Evolutionary conservation across 768 basidiomycete genomes (phyloP).

Genomic region (Punctularia strigosozonata): DNA sequence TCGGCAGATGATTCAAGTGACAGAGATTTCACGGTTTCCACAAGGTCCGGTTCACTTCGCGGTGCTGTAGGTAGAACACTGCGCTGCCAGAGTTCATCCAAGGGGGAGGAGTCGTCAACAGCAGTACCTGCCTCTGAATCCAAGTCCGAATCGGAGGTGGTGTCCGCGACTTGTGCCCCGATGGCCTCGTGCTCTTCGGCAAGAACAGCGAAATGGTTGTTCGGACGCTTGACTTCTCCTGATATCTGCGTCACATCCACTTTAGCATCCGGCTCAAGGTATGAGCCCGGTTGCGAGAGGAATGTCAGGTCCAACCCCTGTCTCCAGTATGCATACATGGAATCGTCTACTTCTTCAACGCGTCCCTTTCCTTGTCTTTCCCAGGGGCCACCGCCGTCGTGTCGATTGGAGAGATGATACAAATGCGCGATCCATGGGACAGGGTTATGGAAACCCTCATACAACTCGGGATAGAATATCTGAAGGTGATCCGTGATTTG

Average conservation of each 20-base stretch:
- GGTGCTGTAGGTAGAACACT: background rate
- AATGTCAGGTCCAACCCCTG: constrained; percentile 13
- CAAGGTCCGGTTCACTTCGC: background rate
- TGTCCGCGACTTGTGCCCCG: no score
- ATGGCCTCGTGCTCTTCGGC: no score
- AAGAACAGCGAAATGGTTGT: background rate
- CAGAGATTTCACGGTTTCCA: background rate
- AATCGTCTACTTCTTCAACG: constrained; percentile 2
- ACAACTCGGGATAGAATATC: constrained; percentile 36
- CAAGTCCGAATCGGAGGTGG: no score
- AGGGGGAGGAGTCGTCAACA: background rate
- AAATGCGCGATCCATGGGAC: constrained; percentile 33
- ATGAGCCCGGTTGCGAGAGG: constrained; percentile 3
- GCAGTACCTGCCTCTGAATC: background rate
- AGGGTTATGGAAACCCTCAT: constrained; percentile 25
- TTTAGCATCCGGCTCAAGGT: background rate
- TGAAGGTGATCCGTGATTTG: constrained; percentile 31
- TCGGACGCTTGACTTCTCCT: background rate
- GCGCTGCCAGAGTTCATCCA: background rate
- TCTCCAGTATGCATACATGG: constrained; percentile 14
- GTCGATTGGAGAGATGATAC: constrained; percentile 2
- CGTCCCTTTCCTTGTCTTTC: constrained; percentile 25
- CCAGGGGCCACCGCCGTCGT: constrained; percentile 8
- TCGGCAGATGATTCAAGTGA: background rate
- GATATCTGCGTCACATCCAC: background rate